phyloP scores from a whole-genome alignment of 1,139 yeast genomes.

The Candida sp. region DNA sequence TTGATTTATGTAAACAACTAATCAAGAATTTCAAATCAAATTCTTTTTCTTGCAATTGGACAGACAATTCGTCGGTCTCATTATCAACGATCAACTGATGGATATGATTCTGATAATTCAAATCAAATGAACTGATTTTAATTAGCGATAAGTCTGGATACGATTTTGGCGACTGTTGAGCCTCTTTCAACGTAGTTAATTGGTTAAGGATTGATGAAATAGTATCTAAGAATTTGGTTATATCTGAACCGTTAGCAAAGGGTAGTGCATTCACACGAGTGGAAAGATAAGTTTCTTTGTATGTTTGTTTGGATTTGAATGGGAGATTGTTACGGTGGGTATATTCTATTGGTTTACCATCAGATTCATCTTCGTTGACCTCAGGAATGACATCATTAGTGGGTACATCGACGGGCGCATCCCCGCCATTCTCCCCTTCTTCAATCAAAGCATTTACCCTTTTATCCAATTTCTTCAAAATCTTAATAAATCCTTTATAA shows the following conservation, averaged over 20 bases:
- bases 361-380: not conserved
- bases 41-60: slow-evolving; percentile 27
- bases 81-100: slow-evolving; percentile 40
- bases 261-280: slow-evolving; percentile 74
- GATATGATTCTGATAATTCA: slow-evolving; percentile 22
- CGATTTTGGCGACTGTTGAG: slow-evolving; percentile 1
- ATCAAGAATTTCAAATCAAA: slow-evolving; percentile 41
- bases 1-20: slow-evolving; percentile 62
- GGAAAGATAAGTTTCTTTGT: slow-evolving; percentile 63
- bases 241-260: slow-evolving; percentile 68
- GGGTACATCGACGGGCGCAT: not conserved
- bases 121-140: slow-evolving; percentile 21
- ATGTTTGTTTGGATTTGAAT: slow-evolving; percentile 11
- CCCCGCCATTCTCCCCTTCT: not conserved
- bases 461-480: slow-evolving; percentile 87
- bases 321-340: slow-evolving; percentile 24
- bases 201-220: slow-evolving; percentile 44
- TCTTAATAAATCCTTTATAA: slow-evolving; percentile 86
- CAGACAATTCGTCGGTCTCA: slow-evolving; percentile 37
- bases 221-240: slow-evolving; percentile 49
- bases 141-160: not conserved
- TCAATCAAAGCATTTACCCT: slow-evolving; percentile 42
- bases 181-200: not conserved
- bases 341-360: not conserved
- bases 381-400: not conserved